These are phyloP conservation scores for Erodium maritimum DNA, from an alignment of 345 rosid species.

Conservation along the genomic window DNA sequence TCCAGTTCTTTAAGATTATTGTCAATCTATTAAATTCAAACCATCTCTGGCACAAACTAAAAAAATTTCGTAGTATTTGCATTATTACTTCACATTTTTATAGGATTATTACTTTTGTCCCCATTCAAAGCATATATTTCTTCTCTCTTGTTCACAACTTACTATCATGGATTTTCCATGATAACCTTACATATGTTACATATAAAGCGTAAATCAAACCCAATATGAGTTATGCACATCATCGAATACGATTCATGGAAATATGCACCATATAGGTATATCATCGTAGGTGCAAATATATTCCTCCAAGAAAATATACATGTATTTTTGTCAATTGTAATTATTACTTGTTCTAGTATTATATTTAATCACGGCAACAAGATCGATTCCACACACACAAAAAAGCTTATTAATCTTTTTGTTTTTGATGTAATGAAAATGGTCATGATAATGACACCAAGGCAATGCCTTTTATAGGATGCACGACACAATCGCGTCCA, in stretches of 20 bases:
- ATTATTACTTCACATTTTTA: no score
- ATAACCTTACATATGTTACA: neutral
- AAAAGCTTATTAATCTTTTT: neutral
- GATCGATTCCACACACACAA: neutral
- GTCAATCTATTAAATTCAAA: no score
- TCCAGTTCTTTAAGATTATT: no score
- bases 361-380: neutral
- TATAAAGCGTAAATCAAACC: no score
- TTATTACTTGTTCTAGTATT: no score
- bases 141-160: neutral
- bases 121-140: neutral
- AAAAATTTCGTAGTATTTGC: no score
- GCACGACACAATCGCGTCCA: slow-evolving; percentile 20
- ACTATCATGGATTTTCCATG: neutral
- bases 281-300: neutral
- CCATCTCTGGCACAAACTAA: no score
- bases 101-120: no score
- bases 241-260: neutral
- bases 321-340: no score
- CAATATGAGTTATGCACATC: neutral
- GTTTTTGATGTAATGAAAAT: neutral
- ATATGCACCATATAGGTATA: neutral
- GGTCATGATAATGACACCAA: slow-evolving; percentile 18
- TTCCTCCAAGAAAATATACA: neutral
- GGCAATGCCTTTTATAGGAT: slow-evolving; percentile 4